Conservation (phyloP, 768 basidiomycete species). For the Tulasnella calospora region DNA sequence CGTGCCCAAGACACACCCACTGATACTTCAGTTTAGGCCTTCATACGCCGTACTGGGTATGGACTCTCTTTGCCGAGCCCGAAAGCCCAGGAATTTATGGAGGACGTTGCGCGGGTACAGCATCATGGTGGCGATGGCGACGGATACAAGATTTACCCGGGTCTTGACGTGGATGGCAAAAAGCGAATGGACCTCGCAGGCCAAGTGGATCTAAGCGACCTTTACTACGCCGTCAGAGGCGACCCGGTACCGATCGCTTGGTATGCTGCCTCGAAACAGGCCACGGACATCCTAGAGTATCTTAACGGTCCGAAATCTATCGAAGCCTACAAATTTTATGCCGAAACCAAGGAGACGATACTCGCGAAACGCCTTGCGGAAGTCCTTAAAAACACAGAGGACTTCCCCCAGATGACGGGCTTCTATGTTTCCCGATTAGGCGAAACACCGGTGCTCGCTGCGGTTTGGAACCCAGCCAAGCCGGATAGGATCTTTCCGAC, state of each 20-base stretch:
- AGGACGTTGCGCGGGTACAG: conserved; percentile 31
- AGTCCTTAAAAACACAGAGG: conserved; percentile 40
- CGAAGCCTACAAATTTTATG: conserved; percentile 50
- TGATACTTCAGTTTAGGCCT: conserved; percentile 35
- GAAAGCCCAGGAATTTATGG: conserved; percentile 31
- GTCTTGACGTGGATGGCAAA: conserved; percentile 58
- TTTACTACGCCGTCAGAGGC: conserved; percentile 11
- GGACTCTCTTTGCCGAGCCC: conserved; percentile 30
- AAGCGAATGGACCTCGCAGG: conserved; percentile 52
- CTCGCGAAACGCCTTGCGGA: conserved; percentile 43
- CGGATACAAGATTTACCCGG: conserved; percentile 45
- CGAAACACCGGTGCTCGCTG: conserved; percentile 51
- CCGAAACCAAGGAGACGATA: conserved; percentile 42
- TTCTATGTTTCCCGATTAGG: conserved; percentile 47
- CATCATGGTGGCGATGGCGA: conserved; percentile 37
- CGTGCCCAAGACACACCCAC: no score
- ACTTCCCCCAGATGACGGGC: conserved; percentile 49
- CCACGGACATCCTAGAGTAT: conserved; percentile 42
- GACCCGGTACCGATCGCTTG: conserved; percentile 39
- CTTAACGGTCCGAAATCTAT: conserved; percentile 46
- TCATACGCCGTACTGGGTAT: conserved; percentile 49
- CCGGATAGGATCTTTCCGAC: conserved; percentile 21
- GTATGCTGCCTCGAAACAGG: conserved; percentile 38
- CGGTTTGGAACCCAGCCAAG: conserved; percentile 32
- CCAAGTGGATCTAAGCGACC: conserved; percentile 48